Evolutionary conservation across 1,139 yeast genomes (phyloP).

Genomic region (Diutina pseudorugosa): DNA sequence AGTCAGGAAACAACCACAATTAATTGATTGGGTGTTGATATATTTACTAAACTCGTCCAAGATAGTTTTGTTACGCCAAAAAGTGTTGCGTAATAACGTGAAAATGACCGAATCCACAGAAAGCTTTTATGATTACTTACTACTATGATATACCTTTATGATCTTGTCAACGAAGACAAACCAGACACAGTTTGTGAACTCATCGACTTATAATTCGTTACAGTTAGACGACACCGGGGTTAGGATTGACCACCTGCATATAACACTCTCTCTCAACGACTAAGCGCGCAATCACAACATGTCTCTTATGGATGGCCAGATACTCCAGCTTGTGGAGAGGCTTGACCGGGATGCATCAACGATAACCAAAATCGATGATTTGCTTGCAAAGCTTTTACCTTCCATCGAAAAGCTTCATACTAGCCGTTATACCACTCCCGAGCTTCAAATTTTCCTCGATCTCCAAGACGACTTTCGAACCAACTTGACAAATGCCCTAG

Average conservation of each 20-base stretch:
- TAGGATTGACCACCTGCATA: not conserved
- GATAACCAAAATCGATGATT: conserved; percentile 8
- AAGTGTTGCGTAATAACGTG: no score
- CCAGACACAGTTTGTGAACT: no score
- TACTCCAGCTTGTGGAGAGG: not conserved
- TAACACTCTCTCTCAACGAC: not conserved
- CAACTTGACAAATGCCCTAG: conserved; percentile 31
- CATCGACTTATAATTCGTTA: no score
- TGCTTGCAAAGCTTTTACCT: conserved; percentile 15
- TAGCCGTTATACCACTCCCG: conserved; percentile 14
- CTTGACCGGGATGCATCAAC: not conserved
- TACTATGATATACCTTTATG: no score
- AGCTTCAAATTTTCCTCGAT: conserved; percentile 26
- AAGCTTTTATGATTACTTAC: no score
- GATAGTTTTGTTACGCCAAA: no score
- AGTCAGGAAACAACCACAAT: no score
- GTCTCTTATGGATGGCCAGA: not conserved
- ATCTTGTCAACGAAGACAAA: no score
- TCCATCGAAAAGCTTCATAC: conserved; percentile 9
- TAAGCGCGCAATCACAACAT: not conserved
- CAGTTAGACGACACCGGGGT: no score
- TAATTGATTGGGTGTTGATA: no score
- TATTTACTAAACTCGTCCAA: no score
- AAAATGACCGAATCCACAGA: no score
- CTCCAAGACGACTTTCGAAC: conserved; percentile 41